Conservation (phyloP, 2,329 filamentous ascomycete genomes). For the Alternaria sp. region DNA sequence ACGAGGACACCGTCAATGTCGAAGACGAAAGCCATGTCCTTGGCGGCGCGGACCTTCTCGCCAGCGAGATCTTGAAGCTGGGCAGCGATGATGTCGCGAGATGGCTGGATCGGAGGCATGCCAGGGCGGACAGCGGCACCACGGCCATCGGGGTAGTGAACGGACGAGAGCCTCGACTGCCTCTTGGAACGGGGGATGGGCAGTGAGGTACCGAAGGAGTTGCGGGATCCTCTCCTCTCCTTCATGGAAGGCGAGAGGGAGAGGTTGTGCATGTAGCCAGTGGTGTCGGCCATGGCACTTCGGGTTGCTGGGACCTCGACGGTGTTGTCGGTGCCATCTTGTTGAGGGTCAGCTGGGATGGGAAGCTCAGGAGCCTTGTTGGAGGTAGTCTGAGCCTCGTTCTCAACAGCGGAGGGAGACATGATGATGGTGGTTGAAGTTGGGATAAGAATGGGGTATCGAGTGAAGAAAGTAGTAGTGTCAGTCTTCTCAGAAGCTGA, state of each 20-base stretch:
- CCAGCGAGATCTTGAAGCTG: slow-evolving; percentile 72
- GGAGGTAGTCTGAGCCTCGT: slow-evolving; percentile 49
- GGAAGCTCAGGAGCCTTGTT: slow-evolving; percentile 40
- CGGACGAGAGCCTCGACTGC: slow-evolving; percentile 70
- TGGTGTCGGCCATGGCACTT: slow-evolving; percentile 71
- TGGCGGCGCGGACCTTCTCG: slow-evolving; percentile 71
- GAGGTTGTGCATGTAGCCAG: slow-evolving; percentile 75
- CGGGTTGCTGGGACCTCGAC: slow-evolving; percentile 74
- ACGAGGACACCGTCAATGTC: slow-evolving; percentile 79
- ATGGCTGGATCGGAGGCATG: slow-evolving; percentile 65
- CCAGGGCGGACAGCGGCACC: slow-evolving; percentile 59
- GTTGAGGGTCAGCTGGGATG: slow-evolving; percentile 40
- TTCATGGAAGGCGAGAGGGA: slow-evolving; percentile 71
- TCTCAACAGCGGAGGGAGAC: slow-evolving; percentile 61
- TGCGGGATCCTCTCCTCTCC: slow-evolving; percentile 72
- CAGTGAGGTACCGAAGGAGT: slow-evolving; percentile 76
- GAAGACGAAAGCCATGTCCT: slow-evolving; percentile 84
- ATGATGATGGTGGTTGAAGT: slow-evolving; percentile 40
- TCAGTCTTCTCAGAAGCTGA: slow-evolving; percentile 12
- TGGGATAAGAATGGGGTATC: slow-evolving; percentile 6
- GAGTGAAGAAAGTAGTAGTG: slow-evolving; percentile 2
- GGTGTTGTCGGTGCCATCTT: slow-evolving; percentile 51
- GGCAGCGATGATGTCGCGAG: slow-evolving; percentile 71
- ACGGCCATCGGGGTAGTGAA: slow-evolving; percentile 57
- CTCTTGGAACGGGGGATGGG: slow-evolving; percentile 75